These are phyloP conservation scores for Apiospora phragmitis DNA, from an alignment of 2,329 filamentous ascomycete species.

Conservation along the genomic window DNA sequence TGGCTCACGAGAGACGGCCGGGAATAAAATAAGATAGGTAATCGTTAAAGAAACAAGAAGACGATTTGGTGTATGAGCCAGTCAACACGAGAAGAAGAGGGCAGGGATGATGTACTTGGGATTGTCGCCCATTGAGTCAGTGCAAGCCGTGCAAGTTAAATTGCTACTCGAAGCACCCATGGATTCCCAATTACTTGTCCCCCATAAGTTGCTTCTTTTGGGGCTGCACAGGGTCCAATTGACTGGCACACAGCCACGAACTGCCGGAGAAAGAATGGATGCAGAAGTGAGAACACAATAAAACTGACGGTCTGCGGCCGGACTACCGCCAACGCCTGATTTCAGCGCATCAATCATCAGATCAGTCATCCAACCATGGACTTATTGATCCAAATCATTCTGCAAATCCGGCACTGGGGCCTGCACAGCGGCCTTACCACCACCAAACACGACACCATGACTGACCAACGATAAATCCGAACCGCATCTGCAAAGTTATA, in stretches of 20 bases:
- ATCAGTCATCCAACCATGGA: not conserved
- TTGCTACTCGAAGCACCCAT: not conserved
- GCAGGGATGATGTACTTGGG: not conserved
- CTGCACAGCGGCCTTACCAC: not conserved
- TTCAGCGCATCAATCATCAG: not conserved
- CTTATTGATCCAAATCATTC: not conserved
- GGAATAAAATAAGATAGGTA: not conserved
- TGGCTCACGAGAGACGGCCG: no score
- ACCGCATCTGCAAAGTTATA: not conserved
- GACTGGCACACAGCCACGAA: not conserved
- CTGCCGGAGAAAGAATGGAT: not conserved
- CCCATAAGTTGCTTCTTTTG: not conserved
- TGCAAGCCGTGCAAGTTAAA: not conserved
- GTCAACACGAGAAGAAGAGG: not conserved
- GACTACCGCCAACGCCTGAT: not conserved
- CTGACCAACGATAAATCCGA: not conserved
- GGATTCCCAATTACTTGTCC: conserved; percentile 4
- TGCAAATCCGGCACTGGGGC: not conserved
- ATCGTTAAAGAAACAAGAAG: not conserved
- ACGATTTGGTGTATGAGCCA: not conserved
- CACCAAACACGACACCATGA: not conserved
- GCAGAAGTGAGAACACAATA: not conserved
- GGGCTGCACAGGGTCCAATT: not conserved
- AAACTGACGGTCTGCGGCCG: not conserved
- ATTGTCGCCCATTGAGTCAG: not conserved